Evolutionary conservation across 306 rosid species (phyloP).

Genomic region (Sechiopsis laciniata): DNA sequence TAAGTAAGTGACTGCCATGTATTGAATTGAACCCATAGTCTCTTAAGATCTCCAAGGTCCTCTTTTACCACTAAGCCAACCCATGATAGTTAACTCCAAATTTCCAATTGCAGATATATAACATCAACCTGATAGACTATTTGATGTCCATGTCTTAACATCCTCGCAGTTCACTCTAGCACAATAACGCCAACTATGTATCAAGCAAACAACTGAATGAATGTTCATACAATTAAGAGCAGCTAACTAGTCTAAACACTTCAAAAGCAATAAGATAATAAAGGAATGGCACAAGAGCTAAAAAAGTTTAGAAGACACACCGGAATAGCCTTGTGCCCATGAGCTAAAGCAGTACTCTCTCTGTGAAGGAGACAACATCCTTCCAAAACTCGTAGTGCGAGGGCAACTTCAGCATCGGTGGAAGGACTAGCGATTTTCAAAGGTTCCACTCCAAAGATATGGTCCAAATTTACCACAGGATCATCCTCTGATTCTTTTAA

Average conservation of each 20-base stretch:
- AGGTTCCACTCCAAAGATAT: slow-evolving; percentile 68
- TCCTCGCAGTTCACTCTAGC: background rate
- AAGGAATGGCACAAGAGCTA: background rate
- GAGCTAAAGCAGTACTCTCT: slow-evolving; percentile 48
- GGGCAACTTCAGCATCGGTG: slow-evolving; percentile 53
- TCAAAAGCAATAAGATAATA: background rate
- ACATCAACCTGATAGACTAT: background rate
- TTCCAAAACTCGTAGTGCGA: slow-evolving; percentile 62
- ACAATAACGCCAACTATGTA: background rate
- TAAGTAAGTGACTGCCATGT: no score
- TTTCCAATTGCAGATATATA: background rate
- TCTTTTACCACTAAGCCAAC: no score
- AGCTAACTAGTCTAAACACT: background rate
- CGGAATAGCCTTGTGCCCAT: slow-evolving; percentile 55
- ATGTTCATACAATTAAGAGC: background rate
- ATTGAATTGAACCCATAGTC: no score
- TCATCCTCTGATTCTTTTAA: slow-evolving; percentile 57
- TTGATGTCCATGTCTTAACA: background rate
- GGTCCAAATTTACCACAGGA: slow-evolving; percentile 47
- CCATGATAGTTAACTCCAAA: no score
- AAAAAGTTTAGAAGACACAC: slow-evolving; percentile 20
- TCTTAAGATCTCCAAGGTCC: no score
- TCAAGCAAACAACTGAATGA: background rate
- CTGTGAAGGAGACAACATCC: slow-evolving; percentile 69
- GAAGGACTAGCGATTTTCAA: slow-evolving; percentile 66